Base-by-base conservation (phyloP, 768 basidiomycete species). In the Amanita subjunquillea region DNA sequence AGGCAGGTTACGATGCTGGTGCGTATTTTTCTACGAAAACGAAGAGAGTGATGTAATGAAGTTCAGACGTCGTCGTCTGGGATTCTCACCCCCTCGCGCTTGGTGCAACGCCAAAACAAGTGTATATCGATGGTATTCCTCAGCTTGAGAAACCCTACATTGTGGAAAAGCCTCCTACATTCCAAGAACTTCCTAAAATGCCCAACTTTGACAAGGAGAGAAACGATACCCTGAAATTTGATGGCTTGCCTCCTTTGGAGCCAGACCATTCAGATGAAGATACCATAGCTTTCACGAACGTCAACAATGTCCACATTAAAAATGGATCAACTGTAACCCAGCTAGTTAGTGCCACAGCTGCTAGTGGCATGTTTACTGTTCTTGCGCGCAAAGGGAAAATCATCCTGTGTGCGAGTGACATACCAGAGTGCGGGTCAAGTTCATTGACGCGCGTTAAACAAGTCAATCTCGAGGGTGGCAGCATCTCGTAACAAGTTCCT, bases 121-220 rank as follows among this genome's bases (percentile, higher is more conserved):
- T 89, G 7, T 90, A 76, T 67, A 88, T 92, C 55, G 91, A 94
- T 58, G 91, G 91, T 3, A 84, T 92, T 54, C 62, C 85, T 0
- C 91, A 94, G 59, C 59, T 85, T 2, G 60, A 69, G 42, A 59
- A 66, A 9, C 77, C 82, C 0, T 61, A 71, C 53, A 58, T 72
- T 12, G 63, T 69, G 44, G 52, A 66, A 48, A 91, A 91, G 62
- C 79, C 85, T 0, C 44, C 56, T 1, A 51, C 64, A 6, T 70
- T 78, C 55, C 87, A 91, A 58, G 56, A 67, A 6, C 66, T 67
- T 1, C 82, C 83, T 3, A 64, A 69, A 30, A 76, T 75, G 0
- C 83, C 84, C 3, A 71, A 85, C 58, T 87, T 80, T 57, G 73
- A 76, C 54, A 67, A 75, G 51, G 84, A 85, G 57, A 74, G 73